Conservation (phyloP, 495 filamentous ascomycete species). For the Neurospora sp. region DNA sequence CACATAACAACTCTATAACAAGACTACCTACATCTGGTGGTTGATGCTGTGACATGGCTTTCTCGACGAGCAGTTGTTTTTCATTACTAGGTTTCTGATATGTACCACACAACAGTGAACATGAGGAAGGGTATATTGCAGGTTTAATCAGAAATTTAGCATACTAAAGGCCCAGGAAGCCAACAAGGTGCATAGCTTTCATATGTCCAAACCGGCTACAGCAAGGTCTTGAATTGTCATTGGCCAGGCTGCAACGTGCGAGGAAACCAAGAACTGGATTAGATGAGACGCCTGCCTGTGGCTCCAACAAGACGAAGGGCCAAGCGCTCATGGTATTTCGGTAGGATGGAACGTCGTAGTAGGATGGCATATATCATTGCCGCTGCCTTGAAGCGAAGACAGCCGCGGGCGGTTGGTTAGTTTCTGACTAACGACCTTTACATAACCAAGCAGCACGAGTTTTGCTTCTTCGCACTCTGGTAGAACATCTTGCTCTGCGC, state of each 20-base stretch:
- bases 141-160: neutral
- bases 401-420: neutral
- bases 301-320: neutral
- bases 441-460: constrained; percentile 84
- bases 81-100: neutral
- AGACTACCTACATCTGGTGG: neutral
- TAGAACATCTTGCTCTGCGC: constrained; percentile 96
- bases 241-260: neutral
- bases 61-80: neutral
- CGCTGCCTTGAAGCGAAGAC: neutral
- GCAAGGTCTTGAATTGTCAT: neutral
- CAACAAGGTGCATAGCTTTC: neutral
- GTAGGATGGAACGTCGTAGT: neutral
- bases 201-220: neutral
- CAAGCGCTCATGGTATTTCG: neutral
- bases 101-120: neutral
- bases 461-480: constrained; percentile 73
- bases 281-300: neutral
- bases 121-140: neutral
- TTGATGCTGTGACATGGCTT: neutral
- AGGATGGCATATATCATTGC: neutral
- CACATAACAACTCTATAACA: neutral
- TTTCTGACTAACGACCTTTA: constrained; percentile 24
- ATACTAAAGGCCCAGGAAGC: neutral
- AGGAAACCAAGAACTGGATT: neutral